Evolutionary conservation across 2,329 filamentous ascomycete species (phyloP).

Genomic region (Cladosporium phlei): DNA sequence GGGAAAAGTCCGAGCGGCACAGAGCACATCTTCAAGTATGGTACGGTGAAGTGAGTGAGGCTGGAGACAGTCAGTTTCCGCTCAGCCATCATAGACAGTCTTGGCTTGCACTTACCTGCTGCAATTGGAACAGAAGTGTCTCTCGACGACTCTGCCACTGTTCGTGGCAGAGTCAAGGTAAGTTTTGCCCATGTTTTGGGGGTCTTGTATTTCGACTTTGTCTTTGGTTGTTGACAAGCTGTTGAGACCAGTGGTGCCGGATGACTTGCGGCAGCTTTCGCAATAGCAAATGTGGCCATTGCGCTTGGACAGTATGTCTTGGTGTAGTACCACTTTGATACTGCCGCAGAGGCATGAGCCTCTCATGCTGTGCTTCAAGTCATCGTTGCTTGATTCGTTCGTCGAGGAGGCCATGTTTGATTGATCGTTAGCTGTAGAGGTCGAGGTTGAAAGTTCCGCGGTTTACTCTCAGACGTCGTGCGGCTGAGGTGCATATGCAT

Average conservation of each 20-base stretch:
- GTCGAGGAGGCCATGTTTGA: not conserved
- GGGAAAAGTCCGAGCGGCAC: slow-evolving; percentile 18
- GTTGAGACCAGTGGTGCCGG: slow-evolving; percentile 28
- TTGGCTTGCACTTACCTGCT: slow-evolving; percentile 7
- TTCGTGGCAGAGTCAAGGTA: slow-evolving; percentile 16
- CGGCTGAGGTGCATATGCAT: too few relatives aligned
- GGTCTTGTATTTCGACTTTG: slow-evolving; percentile 9
- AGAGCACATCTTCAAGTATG: not conserved
- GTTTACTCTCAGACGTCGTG: too few relatives aligned
- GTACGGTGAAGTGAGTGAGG: not conserved
- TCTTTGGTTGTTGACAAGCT: slow-evolving; percentile 9
- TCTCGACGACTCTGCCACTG: slow-evolving; percentile 16
- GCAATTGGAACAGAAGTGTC: slow-evolving; percentile 19
- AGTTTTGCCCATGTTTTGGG: slow-evolving; percentile 14
- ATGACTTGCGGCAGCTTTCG: slow-evolving; percentile 42
- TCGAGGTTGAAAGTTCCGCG: too few relatives aligned
- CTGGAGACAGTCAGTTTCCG: not conserved
- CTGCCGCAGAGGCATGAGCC: slow-evolving; percentile 25
- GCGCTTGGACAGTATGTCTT: slow-evolving; percentile 39
- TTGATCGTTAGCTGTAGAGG: too few relatives aligned
- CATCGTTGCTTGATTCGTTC: slow-evolving; percentile 15
- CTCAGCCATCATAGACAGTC: not conserved
- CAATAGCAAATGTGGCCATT: slow-evolving; percentile 44
- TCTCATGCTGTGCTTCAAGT: slow-evolving; percentile 28
- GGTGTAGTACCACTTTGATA: slow-evolving; percentile 44